Evolutionary conservation across 305 asterid genomes (phyloP), one percentile per base, ranked within the genome.

Genomic region (Fraxinus platypoda): DNA sequence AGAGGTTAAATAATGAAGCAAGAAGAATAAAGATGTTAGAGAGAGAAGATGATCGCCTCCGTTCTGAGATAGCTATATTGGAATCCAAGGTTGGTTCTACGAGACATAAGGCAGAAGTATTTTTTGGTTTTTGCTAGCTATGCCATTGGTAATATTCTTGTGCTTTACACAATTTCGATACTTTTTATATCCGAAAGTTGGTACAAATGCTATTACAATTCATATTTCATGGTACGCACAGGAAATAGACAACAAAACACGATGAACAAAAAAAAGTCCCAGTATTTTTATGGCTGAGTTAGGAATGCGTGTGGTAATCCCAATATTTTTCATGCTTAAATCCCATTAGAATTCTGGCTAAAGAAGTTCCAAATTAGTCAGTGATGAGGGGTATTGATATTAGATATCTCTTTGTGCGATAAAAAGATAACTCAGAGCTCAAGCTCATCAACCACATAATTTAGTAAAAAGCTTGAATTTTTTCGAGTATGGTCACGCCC

Each of bases 11-110:
- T 19, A 90, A 90, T 91, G 98, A 96, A 87, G 94, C 90, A 81
- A 90, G 94, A 81, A 93, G 93, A 87, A 86, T 91, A 75, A 96
- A 94, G 90, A 89, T 93, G 91, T 87, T 94, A 84, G 99, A 96
- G 92, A 91, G 99, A 83, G 99, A 94, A 85, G 86, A 89, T 78
- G 99, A 93, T 74, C 92, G 97, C 75, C 94, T 93, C 59, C 95
- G 93, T 80, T 91, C 99, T 28, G 97, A 93, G 86, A 90, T 96
- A 82, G 91, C 98, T 85, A 87, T 94, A 78, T 89, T 96, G 95
- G 99, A 96, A 91, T 89, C 97, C 87, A 96, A 94, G 98, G 99
- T 95, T 89, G 81, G 89, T 88, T 84, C 80, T 78, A n/a, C 66
- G 34, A 49, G 37, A 76, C 46, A 62, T 49, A 77, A 76, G 78